Evolutionary conservation across 2,329 filamentous ascomycete genomes (phyloP).

Genomic region (Xylariaceae sp.): DNA sequence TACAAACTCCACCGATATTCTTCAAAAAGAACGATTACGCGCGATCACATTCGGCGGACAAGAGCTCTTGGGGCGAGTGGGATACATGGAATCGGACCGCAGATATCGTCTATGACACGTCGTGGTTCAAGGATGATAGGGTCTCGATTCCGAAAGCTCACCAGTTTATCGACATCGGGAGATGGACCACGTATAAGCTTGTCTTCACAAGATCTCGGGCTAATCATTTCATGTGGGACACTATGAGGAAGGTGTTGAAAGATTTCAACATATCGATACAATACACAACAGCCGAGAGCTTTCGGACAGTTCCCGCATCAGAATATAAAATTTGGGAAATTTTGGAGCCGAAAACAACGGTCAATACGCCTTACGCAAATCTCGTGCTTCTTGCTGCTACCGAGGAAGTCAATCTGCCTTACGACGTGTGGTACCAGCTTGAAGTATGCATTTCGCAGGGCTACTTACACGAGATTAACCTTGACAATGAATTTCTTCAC

Average conservation of each 20-base stretch:
- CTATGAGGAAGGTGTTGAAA: conserved; percentile 60
- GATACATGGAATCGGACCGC: conserved; percentile 58
- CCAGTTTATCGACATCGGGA: conserved; percentile 57
- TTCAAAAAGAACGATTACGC: conserved; percentile 47
- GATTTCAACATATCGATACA: conserved; percentile 74
- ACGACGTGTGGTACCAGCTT: conserved; percentile 83
- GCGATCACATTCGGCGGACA: conserved; percentile 40
- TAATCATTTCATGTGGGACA: conserved; percentile 43
- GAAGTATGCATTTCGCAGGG: conserved; percentile 90
- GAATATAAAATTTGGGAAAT: conserved; percentile 49
- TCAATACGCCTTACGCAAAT: conserved; percentile 26
- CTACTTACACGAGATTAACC: conserved; percentile 75
- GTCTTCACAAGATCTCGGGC: conserved; percentile 42
- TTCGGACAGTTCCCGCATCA: conserved; percentile 47
- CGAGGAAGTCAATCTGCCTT: conserved; percentile 59
- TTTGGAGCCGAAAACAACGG: conserved; percentile 42
- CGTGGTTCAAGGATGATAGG: conserved; percentile 42
- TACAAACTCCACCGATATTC: conserved; percentile 56
- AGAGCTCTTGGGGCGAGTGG: conserved; percentile 46
- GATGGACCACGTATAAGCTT: conserved; percentile 63
- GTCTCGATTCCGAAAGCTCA: conserved; percentile 48
- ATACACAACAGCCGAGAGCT: conserved; percentile 42
- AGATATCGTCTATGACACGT: conserved; percentile 48
- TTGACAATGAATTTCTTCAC: conserved; percentile 70
- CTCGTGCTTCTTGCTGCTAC: conserved; percentile 43